Evolutionary conservation across 257 asterid species (phyloP), one percentile per base, ranked within the genome.

Genomic region (Penstemon eatonii): DNA sequence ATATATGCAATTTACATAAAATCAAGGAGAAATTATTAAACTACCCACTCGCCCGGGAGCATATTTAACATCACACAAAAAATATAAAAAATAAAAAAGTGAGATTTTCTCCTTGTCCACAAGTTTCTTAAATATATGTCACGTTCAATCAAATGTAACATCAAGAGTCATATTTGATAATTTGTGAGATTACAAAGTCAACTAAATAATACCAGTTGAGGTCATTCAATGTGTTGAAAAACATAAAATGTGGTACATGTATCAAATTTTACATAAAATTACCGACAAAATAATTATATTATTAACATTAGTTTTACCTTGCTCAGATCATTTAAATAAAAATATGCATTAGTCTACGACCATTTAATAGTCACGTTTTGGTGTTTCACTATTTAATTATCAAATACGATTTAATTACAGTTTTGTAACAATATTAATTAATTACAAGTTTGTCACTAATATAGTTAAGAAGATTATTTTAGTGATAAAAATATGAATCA

Each of bases 41-140:
- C 98, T 97, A 96, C n/a, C n/a, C n/a, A 92, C 75, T 92, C 98
- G 15, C 89, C 98, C 98, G 89, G 65, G 0, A 67, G 10, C 13
- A n/a, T 8, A 25, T 25, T 1, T 25, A 25, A 25, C 33, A 25
- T 2, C 2, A 1, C 1, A 25, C 2, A 0, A 25, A 25, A 25
- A 47, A n/a, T 11, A 8, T 7, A 62, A 12, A 11, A 11, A 2
- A 15, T 15, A 15, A 15, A 46, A 3, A 2, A 47, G 40, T 5
- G 6, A 37, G 3, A 4, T 18, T 25, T 25, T 25, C 2, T 3
- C 12, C 13, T 25, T 3, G 6, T 64, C 39, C 3, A 1, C 15
- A 61, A 37, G 11, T 9, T 18, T 19, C 11, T 25, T 25, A 25
- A 25, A 1, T 25, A 19, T 9, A 15, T 5, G 55, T 52, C 64